Conservation (phyloP, 805 yeast species). For the Nakazawaea pomicola region DNA sequence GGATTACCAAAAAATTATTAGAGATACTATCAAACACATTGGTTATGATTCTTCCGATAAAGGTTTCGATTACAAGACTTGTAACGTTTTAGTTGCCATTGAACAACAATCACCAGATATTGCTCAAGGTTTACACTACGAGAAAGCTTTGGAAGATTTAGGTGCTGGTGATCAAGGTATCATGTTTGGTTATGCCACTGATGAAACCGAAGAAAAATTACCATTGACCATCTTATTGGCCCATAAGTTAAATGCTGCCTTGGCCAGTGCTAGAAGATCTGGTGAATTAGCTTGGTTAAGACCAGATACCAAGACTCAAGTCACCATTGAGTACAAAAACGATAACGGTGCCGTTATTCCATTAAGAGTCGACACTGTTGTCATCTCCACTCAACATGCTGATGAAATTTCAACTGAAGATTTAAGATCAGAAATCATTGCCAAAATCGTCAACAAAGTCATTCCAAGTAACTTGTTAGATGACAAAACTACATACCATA, state of each 20-base stretch:
- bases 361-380: conserved; percentile 94
- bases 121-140: conserved; percentile 98
- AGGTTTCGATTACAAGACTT: conserved; percentile 98
- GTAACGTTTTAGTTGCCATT: conserved; percentile 97
- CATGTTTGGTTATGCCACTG: conserved; percentile 99
- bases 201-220: conserved; percentile 95
- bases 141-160: conserved; percentile 89
- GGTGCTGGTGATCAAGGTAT: conserved; percentile 99
- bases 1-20: conserved; percentile 95
- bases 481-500: conserved; percentile 94
- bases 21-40: conserved; percentile 97
- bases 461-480: conserved; percentile 88
- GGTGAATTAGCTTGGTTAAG: conserved; percentile 95
- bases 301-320: conserved; percentile 99
- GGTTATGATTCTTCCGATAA: conserved; percentile 95
- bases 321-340: conserved; percentile 91
- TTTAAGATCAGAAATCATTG: conserved; percentile 69
- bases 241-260: conserved; percentile 93
- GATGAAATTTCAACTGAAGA: conserved; percentile 93
- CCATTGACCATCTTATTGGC: conserved; percentile 93
- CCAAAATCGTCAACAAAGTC: conserved; percentile 85
- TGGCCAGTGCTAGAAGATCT: conserved; percentile 96
- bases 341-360: conserved; percentile 96
- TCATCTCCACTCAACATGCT: conserved; percentile 96
- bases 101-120: conserved; percentile 99